Conservation (phyloP, 2,329 filamentous ascomycete genomes). For the Achaetomium macrosporum region DNA sequence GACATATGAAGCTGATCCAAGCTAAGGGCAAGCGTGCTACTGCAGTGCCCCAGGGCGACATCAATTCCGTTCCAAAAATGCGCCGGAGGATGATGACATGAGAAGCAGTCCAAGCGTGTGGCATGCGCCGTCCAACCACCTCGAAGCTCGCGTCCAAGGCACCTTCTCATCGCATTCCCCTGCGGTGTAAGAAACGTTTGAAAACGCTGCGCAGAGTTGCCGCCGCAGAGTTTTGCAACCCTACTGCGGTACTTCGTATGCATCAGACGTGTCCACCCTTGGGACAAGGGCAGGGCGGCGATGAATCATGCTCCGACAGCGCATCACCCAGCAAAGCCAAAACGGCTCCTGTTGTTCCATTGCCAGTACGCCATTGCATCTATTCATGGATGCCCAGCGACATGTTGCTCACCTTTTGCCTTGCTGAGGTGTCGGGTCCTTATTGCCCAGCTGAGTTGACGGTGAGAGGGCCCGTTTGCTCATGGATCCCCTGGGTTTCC, state of each 20-base stretch:
- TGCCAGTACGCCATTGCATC: too few relatives aligned
- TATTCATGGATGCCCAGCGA: too few relatives aligned
- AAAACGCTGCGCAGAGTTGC: slow-evolving; percentile 1
- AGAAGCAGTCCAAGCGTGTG: slow-evolving; percentile 12
- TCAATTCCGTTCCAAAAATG: slow-evolving; percentile 12
- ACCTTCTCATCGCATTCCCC: too few relatives aligned
- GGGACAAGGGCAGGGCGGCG: background rate
- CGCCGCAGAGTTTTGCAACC: background rate
- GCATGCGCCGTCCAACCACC: slow-evolving; percentile 6
- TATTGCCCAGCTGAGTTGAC: too few relatives aligned
- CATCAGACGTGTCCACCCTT: slow-evolving; percentile 6
- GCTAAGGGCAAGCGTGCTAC: background rate
- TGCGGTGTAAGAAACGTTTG: background rate
- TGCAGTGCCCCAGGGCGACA: background rate
- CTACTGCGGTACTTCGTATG: background rate
- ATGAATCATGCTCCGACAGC: slow-evolving; percentile 13
- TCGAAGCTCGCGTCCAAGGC: background rate
- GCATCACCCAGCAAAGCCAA: background rate
- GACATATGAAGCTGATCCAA: slow-evolving; percentile 1
- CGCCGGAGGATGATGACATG: slow-evolving; percentile 8
- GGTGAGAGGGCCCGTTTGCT: too few relatives aligned
- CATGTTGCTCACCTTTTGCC: too few relatives aligned
- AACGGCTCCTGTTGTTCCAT: background rate
- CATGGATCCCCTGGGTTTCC: background rate
- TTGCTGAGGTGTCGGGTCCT: too few relatives aligned